Evolutionary conservation across 805 yeast species (phyloP), one percentile per base, ranked within the genome.

Genomic region (Myxozyma neotropica): DNA sequence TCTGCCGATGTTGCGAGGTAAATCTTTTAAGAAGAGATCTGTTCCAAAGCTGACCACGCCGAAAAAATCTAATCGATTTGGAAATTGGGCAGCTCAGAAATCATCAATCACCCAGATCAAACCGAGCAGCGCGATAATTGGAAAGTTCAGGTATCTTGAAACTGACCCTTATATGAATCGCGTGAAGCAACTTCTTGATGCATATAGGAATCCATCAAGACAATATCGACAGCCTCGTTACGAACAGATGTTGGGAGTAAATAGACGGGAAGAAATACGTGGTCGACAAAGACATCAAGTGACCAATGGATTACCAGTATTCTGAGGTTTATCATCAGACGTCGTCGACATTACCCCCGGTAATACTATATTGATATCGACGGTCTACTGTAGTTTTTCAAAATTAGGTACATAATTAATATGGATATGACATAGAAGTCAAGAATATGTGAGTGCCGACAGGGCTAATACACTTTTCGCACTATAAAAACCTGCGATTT

Each of bases 161-260:
- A 21, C 2, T 2, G 60, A 57, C 45, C 60, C 60, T 8, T 51
- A 57, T 43, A 21, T 19, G 31, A 43, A 42, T 27, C 52, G 60
- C 1, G 60, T 57, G 40, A 44, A 46, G 38, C 60, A 57, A 36
- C 26, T 51, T 6, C 45, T 57, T 15, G 60, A 57, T 24, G 60
- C 60, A 5, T 24, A 51, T 26, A 31, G 60, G 19, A 17, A 51
- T 35, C 47, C 42, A 8, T 17, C 26, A 4, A 31, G 51, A 38
- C 50, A 29, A 45, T 17, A 13, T 3, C 29, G 36, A 29, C 48
- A 50, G 26, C 59, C 59, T 17, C 24, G 59, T 42, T 55, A 49
- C 49, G 59, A 55, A 26, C 55, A 42, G 43, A 21, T 49, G 7
- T 50, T 55, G 13, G 50, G n/a, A 13, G 39, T 4, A n/a, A 40